These are phyloP conservation scores for Clathrus columnatus DNA, from an alignment of 768 basidiomycete species.

Conservation along the genomic window DNA sequence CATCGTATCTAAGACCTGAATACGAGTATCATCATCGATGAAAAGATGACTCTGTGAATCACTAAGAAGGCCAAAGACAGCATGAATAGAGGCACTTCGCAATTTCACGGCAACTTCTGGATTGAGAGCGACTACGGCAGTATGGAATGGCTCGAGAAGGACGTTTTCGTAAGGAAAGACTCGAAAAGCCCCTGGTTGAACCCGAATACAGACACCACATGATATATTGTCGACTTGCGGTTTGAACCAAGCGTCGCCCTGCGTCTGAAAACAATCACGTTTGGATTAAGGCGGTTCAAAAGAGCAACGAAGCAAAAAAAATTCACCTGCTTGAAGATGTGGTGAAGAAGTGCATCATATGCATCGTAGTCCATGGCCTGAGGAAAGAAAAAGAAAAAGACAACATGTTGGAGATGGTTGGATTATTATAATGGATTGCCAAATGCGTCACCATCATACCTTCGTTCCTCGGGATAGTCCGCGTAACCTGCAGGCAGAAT, in stretches of 20 bases:
- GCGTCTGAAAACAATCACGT: constrained; percentile 24
- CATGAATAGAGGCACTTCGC: constrained; percentile 41
- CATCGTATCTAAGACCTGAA: constrained; percentile 78
- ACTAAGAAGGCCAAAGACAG: constrained; percentile 40
- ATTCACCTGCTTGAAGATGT: constrained; percentile 31
- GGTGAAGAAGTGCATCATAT: constrained; percentile 35
- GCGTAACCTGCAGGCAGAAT: not conserved
- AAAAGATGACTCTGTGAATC: constrained; percentile 28
- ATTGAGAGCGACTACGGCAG: constrained; percentile 42
- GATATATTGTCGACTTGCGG: constrained; percentile 40
- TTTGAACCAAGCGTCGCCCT: constrained; percentile 47
- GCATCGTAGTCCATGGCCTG: constrained; percentile 21
- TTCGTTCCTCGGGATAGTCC: not conserved
- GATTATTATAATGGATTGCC: not conserved
- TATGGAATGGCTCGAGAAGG: constrained; percentile 46
- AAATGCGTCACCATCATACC: not conserved
- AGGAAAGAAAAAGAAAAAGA: not conserved
- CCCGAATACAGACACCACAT: constrained; percentile 41
- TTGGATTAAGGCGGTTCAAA: too few species aligned
- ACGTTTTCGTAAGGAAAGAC: constrained; percentile 49
- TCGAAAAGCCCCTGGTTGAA: constrained; percentile 31
- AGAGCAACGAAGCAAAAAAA: not conserved
- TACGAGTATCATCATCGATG: constrained; percentile 53
- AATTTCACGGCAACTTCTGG: constrained; percentile 49
- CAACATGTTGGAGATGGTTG: not conserved